These are phyloP conservation scores for Melastoma candidum DNA, from an alignment of 441 rosid genomes.

Conservation along the genomic window DNA sequence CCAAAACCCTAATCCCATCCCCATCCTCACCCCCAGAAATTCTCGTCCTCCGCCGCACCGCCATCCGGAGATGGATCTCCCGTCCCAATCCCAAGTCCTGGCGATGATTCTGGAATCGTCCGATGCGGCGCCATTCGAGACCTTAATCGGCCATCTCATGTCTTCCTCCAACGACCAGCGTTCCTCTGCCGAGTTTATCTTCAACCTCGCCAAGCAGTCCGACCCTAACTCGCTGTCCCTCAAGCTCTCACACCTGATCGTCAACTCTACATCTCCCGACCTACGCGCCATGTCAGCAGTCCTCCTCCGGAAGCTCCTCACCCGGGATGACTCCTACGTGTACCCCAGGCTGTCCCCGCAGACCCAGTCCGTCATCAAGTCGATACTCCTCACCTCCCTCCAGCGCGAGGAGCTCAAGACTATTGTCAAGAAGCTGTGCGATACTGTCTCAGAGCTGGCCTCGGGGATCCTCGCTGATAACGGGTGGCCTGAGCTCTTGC, in stretches of 20 bases:
- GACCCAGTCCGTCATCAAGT: conserved; percentile 28
- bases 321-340: conserved; percentile 26
- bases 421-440: conserved; percentile 33
- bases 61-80: no score
- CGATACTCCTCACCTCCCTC: conserved; percentile 26
- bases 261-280: conserved; percentile 22
- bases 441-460: conserved; percentile 40
- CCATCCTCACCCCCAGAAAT: no score
- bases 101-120: conserved; percentile 27
- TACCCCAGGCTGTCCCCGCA: conserved; percentile 22
- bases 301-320: conserved; percentile 36
- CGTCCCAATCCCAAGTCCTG: conserved; percentile 2
- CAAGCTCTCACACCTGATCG: conserved; percentile 27
- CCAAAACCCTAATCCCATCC: no score
- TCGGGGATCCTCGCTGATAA: conserved; percentile 26
- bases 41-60: no score
- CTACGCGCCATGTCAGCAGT: conserved; percentile 37
- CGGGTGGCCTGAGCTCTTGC: conserved; percentile 43
- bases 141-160: conserved; percentile 39
- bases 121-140: conserved; percentile 34
- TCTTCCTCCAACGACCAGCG: conserved; percentile 44
- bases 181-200: conserved; percentile 36
- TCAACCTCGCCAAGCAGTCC: conserved; percentile 30
- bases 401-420: conserved; percentile 30
- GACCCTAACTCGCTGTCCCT: conserved; percentile 34